phyloP scores from a whole-genome alignment of 1,284 basidiomycete genomes.

The Rhizoctonia solani region DNA sequence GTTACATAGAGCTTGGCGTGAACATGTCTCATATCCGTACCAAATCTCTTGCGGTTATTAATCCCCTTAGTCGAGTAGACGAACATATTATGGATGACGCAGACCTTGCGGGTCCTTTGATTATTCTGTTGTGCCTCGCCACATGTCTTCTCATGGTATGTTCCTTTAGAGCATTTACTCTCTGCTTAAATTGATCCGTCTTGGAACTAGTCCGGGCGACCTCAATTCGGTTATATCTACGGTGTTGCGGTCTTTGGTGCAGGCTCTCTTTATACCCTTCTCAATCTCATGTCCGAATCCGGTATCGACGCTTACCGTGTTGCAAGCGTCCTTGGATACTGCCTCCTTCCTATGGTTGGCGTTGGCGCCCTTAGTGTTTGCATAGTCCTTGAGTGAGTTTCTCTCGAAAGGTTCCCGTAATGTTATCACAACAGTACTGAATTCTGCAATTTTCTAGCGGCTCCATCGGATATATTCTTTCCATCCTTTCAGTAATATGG shows the following conservation, averaged over 20 bases:
- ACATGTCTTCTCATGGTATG: conserved; percentile 87
- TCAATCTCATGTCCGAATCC: conserved; percentile 96
- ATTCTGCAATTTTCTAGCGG: conserved; percentile 50
- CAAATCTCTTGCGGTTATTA: conserved; percentile 94
- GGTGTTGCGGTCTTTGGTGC: conserved; percentile 95
- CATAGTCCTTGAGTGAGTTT: conserved; percentile 83
- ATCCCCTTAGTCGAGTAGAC: conserved; percentile 85
- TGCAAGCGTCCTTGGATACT: conserved; percentile 95
- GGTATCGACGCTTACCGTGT: conserved; percentile 97
- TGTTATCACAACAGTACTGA: neutral
- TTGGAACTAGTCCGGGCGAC: conserved; percentile 83
- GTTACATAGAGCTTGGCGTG: conserved; percentile 84
- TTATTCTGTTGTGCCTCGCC: conserved; percentile 94
- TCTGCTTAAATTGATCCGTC: conserved; percentile 12
- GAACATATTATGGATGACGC: conserved; percentile 99
- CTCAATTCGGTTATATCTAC: conserved; percentile 99
- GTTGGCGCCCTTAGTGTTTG: conserved; percentile 89
- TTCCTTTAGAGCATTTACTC: conserved; percentile 40
- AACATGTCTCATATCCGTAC: conserved; percentile 95
- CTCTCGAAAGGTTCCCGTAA: neutral
- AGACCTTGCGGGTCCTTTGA: conserved; percentile 93
- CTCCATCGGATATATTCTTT: conserved; percentile 80
- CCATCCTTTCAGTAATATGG: conserved; percentile 84
- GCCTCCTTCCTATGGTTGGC: conserved; percentile 96
- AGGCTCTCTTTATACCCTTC: conserved; percentile 90